Evolutionary conservation across 179 eudicot genomes (phyloP).

Genomic region (Actinidia chinensis): DNA sequence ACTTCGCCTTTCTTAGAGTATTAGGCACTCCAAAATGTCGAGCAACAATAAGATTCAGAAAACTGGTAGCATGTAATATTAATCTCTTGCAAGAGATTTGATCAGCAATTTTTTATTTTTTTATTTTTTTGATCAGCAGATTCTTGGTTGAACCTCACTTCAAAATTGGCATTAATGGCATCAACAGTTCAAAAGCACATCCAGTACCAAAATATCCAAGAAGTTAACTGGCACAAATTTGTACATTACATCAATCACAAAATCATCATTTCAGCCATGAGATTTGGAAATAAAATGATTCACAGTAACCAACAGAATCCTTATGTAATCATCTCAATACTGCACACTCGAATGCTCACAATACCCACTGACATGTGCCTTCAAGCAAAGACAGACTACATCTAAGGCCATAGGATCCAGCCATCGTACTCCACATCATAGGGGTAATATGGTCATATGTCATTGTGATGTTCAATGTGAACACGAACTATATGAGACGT

Average conservation of each 20-base stretch:
- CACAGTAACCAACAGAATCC: background rate
- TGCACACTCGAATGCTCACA: background rate
- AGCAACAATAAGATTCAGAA: slow-evolving; percentile 6
- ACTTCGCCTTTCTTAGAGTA: background rate
- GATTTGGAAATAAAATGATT: background rate
- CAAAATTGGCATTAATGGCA: background rate
- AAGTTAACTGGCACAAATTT: background rate
- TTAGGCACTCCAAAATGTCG: background rate
- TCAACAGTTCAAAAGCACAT: background rate
- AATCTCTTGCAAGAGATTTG: background rate
- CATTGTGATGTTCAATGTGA: background rate
- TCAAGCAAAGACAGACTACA: background rate
- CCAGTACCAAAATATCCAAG: slow-evolving; percentile 13
- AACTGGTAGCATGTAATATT: background rate
- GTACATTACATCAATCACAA: background rate
- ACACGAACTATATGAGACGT: slow-evolving; percentile 13
- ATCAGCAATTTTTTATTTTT: background rate
- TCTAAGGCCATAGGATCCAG: slow-evolving; percentile 17
- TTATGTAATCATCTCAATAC: background rate
- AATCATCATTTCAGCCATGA: too few relatives aligned
- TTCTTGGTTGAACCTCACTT: background rate
- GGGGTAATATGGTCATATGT: slow-evolving; percentile 15
- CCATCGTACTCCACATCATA: slow-evolving; percentile 15
- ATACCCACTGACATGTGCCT: background rate
- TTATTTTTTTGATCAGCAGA: background rate